A percentile compares a stretch with the other conserved stretches of the same genome.
phyloP scores from a whole-genome alignment of 345 rosid genomes.

The Syzygium jambos region DNA sequence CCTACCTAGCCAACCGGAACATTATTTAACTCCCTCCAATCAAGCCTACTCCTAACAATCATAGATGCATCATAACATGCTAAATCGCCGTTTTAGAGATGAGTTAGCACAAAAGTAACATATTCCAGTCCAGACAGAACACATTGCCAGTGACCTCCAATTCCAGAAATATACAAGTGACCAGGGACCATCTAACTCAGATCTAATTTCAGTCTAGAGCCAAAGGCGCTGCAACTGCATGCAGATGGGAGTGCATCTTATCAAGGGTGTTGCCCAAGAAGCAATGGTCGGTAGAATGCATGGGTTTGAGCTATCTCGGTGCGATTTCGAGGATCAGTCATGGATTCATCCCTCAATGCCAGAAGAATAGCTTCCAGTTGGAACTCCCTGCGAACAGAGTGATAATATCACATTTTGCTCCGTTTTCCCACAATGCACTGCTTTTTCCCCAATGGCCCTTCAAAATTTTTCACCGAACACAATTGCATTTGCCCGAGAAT shows the following conservation, averaged over 20 bases:
- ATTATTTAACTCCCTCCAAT: not conserved
- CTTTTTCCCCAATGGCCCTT: not conserved
- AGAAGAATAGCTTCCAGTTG: slow-evolving; percentile 58
- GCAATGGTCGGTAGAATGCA: slow-evolving; percentile 75
- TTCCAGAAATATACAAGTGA: not conserved
- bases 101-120: not conserved
- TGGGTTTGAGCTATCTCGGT: slow-evolving; percentile 79
- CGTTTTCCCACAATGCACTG: not conserved
- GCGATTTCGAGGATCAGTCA: slow-evolving; percentile 77
- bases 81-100: not conserved
- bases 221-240: not conserved
- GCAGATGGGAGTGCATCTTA: not conserved
- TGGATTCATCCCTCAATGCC: slow-evolving; percentile 79
- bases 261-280: slow-evolving; percentile 48
- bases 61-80: not conserved
- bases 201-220: not conserved
- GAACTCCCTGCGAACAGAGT: slow-evolving; percentile 42
- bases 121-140: not conserved
- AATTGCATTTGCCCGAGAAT: not conserved
- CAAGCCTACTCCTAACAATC: not conserved
- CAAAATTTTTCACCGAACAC: not conserved
- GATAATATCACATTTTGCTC: not conserved
- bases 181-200: not conserved
- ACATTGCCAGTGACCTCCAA: not conserved
- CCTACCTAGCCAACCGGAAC: not conserved